Evolutionary conservation across 306 rosid species (phyloP).

Genomic region (Cicer cuneatum): DNA sequence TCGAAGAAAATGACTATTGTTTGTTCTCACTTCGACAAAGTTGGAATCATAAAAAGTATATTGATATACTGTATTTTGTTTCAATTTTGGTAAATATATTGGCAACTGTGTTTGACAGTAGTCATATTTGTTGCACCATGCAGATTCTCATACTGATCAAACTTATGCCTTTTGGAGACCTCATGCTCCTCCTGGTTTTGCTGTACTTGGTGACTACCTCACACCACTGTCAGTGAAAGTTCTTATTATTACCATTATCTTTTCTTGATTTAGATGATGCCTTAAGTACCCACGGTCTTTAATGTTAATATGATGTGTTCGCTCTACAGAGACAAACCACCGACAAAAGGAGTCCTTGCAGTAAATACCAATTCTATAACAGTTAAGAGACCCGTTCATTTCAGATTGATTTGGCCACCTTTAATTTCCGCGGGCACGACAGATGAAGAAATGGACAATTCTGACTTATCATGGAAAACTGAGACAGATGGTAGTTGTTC

Average conservation of each 20-base stretch:
- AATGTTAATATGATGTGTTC: conserved; percentile 45
- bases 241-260: conserved; percentile 11
- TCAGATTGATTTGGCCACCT: conserved; percentile 87
- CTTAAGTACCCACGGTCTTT: neutral
- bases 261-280: conserved; percentile 38
- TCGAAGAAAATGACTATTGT: conserved; percentile 84
- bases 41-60: conserved; percentile 79
- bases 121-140: conserved; percentile 45
- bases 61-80: conserved; percentile 23
- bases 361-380: conserved; percentile 75
- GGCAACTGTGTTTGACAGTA: conserved; percentile 29
- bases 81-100: conserved; percentile 11
- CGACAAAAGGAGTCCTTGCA: conserved; percentile 86
- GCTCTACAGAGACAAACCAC: conserved; percentile 89
- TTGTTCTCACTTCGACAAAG: conserved; percentile 93
- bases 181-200: conserved; percentile 93
- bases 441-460: conserved; percentile 46
- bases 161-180: conserved; percentile 93
- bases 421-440: conserved; percentile 52
- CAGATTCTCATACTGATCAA: conserved; percentile 78
- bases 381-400: conserved; percentile 79
- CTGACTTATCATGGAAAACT: conserved; percentile 36
- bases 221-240: conserved; percentile 79
- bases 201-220: conserved; percentile 89
- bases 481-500: conserved; percentile 62